Base-by-base conservation (phyloP, 441 rosid species). In the Biscutella auriculata region DNA sequence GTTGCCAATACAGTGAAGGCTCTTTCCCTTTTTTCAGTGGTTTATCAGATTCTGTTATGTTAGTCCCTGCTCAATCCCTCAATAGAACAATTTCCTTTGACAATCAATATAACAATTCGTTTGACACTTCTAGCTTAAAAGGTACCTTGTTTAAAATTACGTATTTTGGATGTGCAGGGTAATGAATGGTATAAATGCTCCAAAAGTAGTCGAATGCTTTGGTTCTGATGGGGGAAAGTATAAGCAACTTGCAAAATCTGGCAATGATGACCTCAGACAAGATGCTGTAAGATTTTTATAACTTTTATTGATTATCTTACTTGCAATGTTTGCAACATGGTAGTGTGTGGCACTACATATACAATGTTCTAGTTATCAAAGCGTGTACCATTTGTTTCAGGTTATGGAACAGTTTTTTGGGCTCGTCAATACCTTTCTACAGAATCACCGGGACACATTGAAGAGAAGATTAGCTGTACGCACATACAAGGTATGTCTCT, bases 321-420 rank as follows among this genome's bases (percentile, higher is more conserved):
- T 53, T 46, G 61, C 21, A 59, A 23, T 59, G 27, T 43, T 15
- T 45, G 8, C 45, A 19, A 34, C 14, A 11, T 34, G 45, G 23
- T 47, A 21, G 47, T 29, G 26, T 44, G 36, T 53, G 57, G 25
- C 37, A 46, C 51, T 37, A 14, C 55, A 51, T 47, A 33, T 62
- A 55, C 8, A 43, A 56, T 49, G 47, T 28, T 68, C 40, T 54
- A 55, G 43, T 53, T 53, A 66, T 51, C 54, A 16, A 29, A 53
- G 56, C 8, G 32, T 29, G 25, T 67, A 46, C 42, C 30, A 40
- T 40, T 39, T 60, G 47, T 55, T 43, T 72, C 87, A 93, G 99
- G 99, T 93, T 34, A 93, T 93, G 99, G 99, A 93, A 73, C 99
- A 93, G 72, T 87, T 85, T 76, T 93, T 93, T 70, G 90, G 91